Evolutionary conservation across 1,139 yeast genomes (phyloP).

Genomic region (Saccharomycopsis crataegensis): DNA sequence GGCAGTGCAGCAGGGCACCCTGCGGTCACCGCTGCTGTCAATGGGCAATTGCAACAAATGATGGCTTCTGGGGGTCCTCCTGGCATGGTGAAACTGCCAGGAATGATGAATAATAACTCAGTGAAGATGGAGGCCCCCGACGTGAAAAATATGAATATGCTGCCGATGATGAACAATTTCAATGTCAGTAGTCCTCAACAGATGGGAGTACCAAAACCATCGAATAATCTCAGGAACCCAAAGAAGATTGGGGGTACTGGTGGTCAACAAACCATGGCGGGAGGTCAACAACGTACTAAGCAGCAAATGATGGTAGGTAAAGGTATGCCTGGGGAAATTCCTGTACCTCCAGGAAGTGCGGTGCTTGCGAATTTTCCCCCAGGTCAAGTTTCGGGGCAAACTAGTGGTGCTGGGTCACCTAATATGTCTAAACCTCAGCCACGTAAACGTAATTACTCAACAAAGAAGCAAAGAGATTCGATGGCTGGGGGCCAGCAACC

Average conservation of each 20-base stretch:
- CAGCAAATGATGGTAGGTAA: neutral
- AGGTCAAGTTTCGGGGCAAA: conserved; percentile 5
- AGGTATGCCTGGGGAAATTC: neutral
- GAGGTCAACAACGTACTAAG: neutral
- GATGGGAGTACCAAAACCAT: too few species aligned
- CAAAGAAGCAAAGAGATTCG: conserved; percentile 19
- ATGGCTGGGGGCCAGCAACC: neutral
- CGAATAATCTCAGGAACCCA: conserved; percentile 3
- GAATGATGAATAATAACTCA: too few species aligned
- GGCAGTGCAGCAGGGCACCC: neutral
- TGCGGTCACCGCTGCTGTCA: conserved; percentile 2
- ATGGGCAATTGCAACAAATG: too few species aligned
- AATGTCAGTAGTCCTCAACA: too few species aligned
- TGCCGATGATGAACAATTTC: too few species aligned
- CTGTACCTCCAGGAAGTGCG: neutral
- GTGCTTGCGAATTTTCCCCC: neutral
- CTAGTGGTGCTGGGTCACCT: conserved; percentile 23
- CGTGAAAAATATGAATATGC: too few species aligned
- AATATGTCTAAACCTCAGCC: conserved; percentile 25
- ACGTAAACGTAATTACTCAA: conserved; percentile 22
- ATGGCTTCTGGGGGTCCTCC: too few species aligned
- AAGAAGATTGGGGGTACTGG: conserved; percentile 10
- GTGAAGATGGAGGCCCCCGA: too few species aligned
- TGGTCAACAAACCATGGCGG: neutral
- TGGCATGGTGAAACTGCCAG: too few species aligned